phyloP scores from a whole-genome alignment of 306 rosid species.

The Elaeagnus macrophylla region DNA sequence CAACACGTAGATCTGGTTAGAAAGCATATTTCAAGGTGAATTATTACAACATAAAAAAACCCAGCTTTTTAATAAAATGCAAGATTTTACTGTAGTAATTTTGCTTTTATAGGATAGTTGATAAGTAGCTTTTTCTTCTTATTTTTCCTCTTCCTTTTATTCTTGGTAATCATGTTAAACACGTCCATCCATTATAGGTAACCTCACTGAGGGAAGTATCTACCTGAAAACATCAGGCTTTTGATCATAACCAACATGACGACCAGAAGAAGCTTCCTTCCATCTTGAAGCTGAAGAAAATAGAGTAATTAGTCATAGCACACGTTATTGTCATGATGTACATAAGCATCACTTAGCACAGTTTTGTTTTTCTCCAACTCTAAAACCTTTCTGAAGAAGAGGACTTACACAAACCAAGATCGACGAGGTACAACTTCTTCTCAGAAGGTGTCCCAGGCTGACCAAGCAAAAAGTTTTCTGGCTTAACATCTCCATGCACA shows the following conservation, averaged over 20 bases:
- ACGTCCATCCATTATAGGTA: conserved; percentile 1
- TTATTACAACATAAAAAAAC: too few relatives aligned
- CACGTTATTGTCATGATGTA: not conserved
- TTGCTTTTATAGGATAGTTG: not conserved
- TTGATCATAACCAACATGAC: conserved; percentile 35
- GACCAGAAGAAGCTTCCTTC: conserved; percentile 28
- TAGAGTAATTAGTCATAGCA: conserved; percentile 1
- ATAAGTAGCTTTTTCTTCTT: not conserved
- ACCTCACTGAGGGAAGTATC: not conserved
- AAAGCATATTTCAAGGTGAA: not conserved
- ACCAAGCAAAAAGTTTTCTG: conserved; percentile 33
- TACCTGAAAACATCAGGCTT: conserved; percentile 35
- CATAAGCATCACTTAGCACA: conserved; percentile 1
- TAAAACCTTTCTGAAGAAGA: not conserved
- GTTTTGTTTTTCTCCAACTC: not conserved
- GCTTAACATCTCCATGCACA: conserved; percentile 38
- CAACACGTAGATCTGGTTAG: not conserved
- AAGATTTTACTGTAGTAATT: not conserved
- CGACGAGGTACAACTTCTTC: conserved; percentile 31
- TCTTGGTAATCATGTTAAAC: conserved; percentile 1
- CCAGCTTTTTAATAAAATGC: not conserved
- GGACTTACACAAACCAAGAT: conserved; percentile 33
- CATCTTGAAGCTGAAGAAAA: conserved; percentile 26
- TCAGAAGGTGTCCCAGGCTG: conserved; percentile 24
- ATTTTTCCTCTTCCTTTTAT: not conserved